Percentiles rank a stretch among this genome's conserved stretches.
Evolutionary conservation across 108 stramenopile species (phyloP).

Genomic region (Nitzschia inconspicua): DNA sequence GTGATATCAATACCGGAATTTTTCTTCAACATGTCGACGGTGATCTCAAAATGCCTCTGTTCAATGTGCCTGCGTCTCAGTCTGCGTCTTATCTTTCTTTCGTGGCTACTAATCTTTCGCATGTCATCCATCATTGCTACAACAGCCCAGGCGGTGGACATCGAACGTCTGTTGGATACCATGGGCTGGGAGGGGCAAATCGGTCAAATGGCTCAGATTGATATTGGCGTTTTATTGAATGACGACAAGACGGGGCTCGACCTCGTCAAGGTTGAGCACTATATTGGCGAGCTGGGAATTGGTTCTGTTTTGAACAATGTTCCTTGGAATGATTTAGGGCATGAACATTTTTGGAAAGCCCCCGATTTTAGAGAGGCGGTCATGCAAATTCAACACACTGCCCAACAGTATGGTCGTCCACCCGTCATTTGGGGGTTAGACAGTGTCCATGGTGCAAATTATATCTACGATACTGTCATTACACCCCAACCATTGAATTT

Average conservation of each 20-base stretch:
- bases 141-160: too few species aligned
- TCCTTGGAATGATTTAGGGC: too few species aligned
- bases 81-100: too few species aligned
- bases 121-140: too few species aligned
- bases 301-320: constrained; percentile 49
- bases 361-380: constrained; percentile 33
- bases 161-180: constrained; percentile 24
- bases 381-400: constrained; percentile 40
- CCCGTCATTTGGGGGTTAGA: constrained; percentile 79
- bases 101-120: too few species aligned
- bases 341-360: constrained; percentile 32
- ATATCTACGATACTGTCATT: constrained; percentile 56
- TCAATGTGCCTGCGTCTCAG: too few species aligned
- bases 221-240: constrained; percentile 35
- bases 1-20: too few species aligned
- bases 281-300: constrained; percentile 46
- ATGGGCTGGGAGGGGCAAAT: constrained; percentile 45
- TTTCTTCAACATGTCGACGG: too few species aligned
- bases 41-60: too few species aligned
- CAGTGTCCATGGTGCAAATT: constrained; percentile 87
- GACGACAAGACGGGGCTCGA: constrained; percentile 17
- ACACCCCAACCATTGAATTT: constrained; percentile 79
- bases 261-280: constrained; percentile 24
- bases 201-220: constrained; percentile 62
- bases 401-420: constrained; percentile 31